Base-by-base conservation (phyloP, 2,329 filamentous ascomycete genomes). In the Colletotrichum paranaense region DNA sequence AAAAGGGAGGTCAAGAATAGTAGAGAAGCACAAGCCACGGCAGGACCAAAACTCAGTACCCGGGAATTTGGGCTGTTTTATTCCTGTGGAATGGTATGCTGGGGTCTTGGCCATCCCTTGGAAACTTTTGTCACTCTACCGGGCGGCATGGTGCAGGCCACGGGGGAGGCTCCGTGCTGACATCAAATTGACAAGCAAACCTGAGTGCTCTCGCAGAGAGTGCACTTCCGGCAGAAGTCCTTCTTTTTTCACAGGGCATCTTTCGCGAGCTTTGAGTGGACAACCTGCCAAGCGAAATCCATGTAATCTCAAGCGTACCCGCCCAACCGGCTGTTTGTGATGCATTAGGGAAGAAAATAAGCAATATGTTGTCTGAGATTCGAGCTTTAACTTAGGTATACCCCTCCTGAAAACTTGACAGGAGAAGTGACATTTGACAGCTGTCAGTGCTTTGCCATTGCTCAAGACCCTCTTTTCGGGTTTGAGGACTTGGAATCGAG, bases 321-420 rank as follows among this genome's bases (percentile, higher is more conserved):
- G 52, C 53, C 11, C 16, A 46, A 22, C 30, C 14, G 26, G 22
- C 19, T 6, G 49, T 30, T 22, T 30, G 53, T 26, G 49, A 63
- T 56, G 16, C 28, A 60, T 3, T 1, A 7, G 42, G 42, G 53
- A 32, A 19, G 26, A 26, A 14, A 64, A 72, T 53, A 69, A 72
- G 66, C 19, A 72, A 69, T n/a, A 26, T 35, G 4, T 55, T 63
- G 30, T 56, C 38, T 42, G 59, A 64, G 63, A 55, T 3, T 16
- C 59, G 52, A 49, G 5, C n/a, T 30, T 22, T n/a, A 56, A n/a
- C 26, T 9, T 11, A 28, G 14, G 5, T 16, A 19, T 22, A 22
- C 28, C 26, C 16, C 32, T 26, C 4, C 7, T 22, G 2, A 7
- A 19, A 30, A 56, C 26, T 22, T 19, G 8, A 35, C 22, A n/a